phyloP scores from a whole-genome alignment of 768 basidiomycete species.

The Mycena olivaceomarginata region DNA sequence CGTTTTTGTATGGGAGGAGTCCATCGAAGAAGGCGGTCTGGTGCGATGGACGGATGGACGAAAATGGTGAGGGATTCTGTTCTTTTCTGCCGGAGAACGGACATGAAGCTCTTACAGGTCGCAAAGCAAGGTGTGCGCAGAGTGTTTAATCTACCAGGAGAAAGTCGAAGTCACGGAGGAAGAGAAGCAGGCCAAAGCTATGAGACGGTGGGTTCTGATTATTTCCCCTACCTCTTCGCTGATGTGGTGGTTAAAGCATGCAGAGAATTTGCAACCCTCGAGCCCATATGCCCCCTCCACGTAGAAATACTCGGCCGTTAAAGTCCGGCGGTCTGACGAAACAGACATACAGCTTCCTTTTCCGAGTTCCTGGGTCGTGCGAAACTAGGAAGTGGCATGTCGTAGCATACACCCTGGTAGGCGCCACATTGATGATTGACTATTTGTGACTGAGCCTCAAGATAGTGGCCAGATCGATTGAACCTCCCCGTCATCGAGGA shows the following conservation, averaged over 20 bases:
- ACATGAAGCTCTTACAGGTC: slow-evolving; percentile 60
- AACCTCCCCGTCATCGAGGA: slow-evolving; percentile 70
- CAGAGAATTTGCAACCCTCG: slow-evolving; percentile 66
- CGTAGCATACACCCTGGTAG: slow-evolving; percentile 73
- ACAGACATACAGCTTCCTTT: slow-evolving; percentile 77
- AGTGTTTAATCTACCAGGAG: slow-evolving; percentile 76
- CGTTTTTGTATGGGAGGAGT: slow-evolving; percentile 79
- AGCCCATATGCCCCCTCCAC: slow-evolving; percentile 61
- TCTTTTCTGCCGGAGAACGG: no score
- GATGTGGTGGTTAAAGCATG: slow-evolving; percentile 53
- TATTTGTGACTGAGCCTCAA: not conserved
- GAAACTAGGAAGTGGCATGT: slow-evolving; percentile 74
- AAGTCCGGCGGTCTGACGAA: slow-evolving; percentile 76
- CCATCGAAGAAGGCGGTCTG: slow-evolving; percentile 68
- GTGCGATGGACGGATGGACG: slow-evolving; percentile 79
- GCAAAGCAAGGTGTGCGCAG: slow-evolving; percentile 76
- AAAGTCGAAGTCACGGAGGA: slow-evolving; percentile 75
- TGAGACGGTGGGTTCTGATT: slow-evolving; percentile 44
- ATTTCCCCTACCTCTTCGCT: not conserved
- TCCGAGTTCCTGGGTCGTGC: slow-evolving; percentile 63
- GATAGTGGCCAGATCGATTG: slow-evolving; percentile 67
- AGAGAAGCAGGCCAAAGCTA: slow-evolving; percentile 73
- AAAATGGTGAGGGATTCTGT: slow-evolving; percentile 61
- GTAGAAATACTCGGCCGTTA: slow-evolving; percentile 70
- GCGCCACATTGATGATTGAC: not conserved